Base-by-base conservation (phyloP, 2,329 filamentous ascomycete species). In the Microsporum ferrugineum region DNA sequence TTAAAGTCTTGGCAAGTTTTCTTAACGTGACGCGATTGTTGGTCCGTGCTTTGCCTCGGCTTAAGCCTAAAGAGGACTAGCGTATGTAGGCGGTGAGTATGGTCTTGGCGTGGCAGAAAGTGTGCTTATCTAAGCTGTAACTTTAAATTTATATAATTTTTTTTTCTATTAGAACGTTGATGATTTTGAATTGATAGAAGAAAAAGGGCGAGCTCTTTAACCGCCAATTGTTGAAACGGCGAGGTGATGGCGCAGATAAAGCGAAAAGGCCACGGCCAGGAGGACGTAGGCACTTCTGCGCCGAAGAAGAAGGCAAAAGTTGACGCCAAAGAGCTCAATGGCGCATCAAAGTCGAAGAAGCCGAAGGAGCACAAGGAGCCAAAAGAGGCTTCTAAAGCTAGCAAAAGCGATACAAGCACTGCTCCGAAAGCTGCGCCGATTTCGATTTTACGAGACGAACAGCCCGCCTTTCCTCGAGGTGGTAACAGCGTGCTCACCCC, bases 401-500 rank as follows among this genome's bases (percentile, higher is more conserved):
- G 2, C 34, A 57, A 39, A 38, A 38, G 12, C 7, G 34, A 57
- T 38, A 33, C 58, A 10, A 66, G 62, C 49, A 38, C 63, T 33
- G 36, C 60, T 5, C 33, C 60, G 10, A 66, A 64, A 58, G 49
- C 63, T 39, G 36, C 63, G 2, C 58, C 60, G 39, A 49, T 75
- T 53, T 80, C 79, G 27, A 73, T 84, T 17, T 71, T 85, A 67
- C 78, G 78, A 60, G 87, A 94, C 66, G 94, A 97, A 66, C 94
- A 96, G 71, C 86, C 86, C 38, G 81, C 92, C 51, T 99, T 99
- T 69, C 92, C 94, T 66, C 85, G 94, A 80, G 94, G 94, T 61
- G 95, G 94, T 49, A 92, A 85, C 59, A 95, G 89, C 71, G 81
- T 96, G 59, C 78, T 99, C 71, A 96, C 94, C 1, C 91, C 94